Base-by-base conservation (phyloP, 2,329 filamentous ascomycete species). In the Stenocarpella maydis region DNA sequence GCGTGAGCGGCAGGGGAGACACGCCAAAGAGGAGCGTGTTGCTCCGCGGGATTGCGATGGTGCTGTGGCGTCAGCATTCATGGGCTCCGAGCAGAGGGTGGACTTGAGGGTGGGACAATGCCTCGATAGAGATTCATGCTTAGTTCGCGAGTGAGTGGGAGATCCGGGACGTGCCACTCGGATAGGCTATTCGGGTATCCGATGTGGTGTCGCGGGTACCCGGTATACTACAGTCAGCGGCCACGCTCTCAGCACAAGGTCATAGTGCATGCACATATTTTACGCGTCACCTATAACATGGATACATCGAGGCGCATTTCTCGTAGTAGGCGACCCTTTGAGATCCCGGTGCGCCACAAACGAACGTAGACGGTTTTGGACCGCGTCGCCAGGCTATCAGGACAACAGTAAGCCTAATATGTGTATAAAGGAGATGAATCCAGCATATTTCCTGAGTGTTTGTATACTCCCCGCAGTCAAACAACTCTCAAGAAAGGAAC, bases 141-240 rank as follows among this genome's bases (percentile, higher is more conserved):
- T 28, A 26, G 19, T 31, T 21, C 34, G 24, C 26, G 17, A 31
- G 50, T 61, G 26, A 37, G 19, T n/a, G n/a, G 10, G 10, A 45
- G 19, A 61, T 39, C 9, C 55, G 41, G 55, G 45, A 31, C 8
- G 6, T 14, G 55, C 55, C n/a, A n/a, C n/a, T n/a, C 55, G 55
- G 55, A 15, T 61, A 61, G 55, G 55, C 55, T 61, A 61, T 61
- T 47, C 55, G 55, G 55, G 55, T 47, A 61, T 31, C 55, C 55
- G 41, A 10, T 61, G 41, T 39, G 55, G 39, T 24, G 7, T 43
- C 17, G 55, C 39, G 39, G 55, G 55, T 26, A 47, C 31, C 54
- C 24, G 54, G 17, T 17, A 39, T 45, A 19, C 54, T 2, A 60
- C 54, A 43, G 26, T 45, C 41, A 47, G 19, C 8, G 24, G 31